Conservation (phyloP, 192 early-diverging fungal species). For the Phycomyces blakesleeanus region DNA sequence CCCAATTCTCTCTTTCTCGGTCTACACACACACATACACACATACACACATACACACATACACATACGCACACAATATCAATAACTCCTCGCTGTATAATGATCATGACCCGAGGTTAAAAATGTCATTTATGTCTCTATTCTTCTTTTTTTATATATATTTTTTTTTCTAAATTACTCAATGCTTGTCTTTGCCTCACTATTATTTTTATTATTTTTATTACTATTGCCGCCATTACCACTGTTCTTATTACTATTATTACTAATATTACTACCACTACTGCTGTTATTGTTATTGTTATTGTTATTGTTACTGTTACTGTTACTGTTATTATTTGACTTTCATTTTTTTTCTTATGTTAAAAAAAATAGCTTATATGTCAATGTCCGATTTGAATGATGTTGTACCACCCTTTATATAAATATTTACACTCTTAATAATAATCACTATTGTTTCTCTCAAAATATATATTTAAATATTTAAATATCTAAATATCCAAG, state of each 20-base stretch:
- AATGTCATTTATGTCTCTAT: not conserved
- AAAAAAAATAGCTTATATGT: too few relatives aligned
- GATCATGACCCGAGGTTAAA: not conserved
- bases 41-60: too few relatives aligned
- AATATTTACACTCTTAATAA: not conserved
- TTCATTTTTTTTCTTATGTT: slow-evolving; percentile 7
- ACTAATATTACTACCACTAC: too few relatives aligned
- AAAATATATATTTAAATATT: too few relatives aligned
- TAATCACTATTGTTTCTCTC: too few relatives aligned
- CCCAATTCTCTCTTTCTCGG: too few relatives aligned
- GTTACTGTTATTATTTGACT: slow-evolving; percentile 3
- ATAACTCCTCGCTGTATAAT: too few relatives aligned
- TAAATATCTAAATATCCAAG: too few relatives aligned
- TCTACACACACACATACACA: too few relatives aligned
- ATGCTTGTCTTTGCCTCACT: not conserved
- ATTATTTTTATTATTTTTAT: slow-evolving; percentile 13
- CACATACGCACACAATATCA: too few relatives aligned
- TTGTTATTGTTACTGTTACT: slow-evolving; percentile 13
- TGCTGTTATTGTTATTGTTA: slow-evolving; percentile 5
- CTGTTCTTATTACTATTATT: slow-evolving; percentile 14
- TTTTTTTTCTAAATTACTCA: not conserved
- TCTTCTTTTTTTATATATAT: slow-evolving; percentile 10
- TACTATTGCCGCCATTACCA: slow-evolving; percentile 2
- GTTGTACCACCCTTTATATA: too few relatives aligned
- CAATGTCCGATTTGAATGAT: too few relatives aligned